phyloP scores from a whole-genome alignment of 805 yeast species.

The Candida maris region DNA sequence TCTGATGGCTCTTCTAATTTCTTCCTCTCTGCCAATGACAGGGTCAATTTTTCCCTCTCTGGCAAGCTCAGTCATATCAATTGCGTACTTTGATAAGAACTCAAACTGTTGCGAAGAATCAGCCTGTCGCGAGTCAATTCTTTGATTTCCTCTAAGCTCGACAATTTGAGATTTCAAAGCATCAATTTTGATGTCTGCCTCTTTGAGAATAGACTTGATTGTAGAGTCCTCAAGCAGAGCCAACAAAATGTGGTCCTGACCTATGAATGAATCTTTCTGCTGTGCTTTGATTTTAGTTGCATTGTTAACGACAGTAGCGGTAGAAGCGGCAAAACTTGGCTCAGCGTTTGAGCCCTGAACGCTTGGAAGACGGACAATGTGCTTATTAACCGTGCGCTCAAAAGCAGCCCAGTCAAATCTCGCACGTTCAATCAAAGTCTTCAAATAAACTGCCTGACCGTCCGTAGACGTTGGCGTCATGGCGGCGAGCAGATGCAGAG shows the following conservation, averaged over 20 bases:
- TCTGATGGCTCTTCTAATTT: conserved; percentile 90
- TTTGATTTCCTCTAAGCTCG: conserved; percentile 81
- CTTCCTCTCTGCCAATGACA: conserved; percentile 98
- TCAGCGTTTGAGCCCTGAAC: conserved; percentile 89
- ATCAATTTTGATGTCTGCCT: conserved; percentile 62
- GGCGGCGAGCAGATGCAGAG: conserved; percentile 90
- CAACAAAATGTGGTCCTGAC: conserved; percentile 88
- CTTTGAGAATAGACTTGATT: conserved; percentile 68
- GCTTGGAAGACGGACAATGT: conserved; percentile 78
- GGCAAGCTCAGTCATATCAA: conserved; percentile 91
- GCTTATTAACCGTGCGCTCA: conserved; percentile 75
- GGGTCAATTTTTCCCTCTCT: conserved; percentile 95
- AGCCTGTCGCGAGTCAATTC: conserved; percentile 91
- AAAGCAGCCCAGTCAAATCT: conserved; percentile 82
- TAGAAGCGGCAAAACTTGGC: conserved; percentile 68
- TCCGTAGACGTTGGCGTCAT: conserved; percentile 65
- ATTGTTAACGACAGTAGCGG: conserved; percentile 67
- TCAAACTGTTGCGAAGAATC: conserved; percentile 85
- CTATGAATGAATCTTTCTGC: conserved; percentile 88
- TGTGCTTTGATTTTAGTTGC: conserved; percentile 77
- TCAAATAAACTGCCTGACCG: conserved; percentile 61
- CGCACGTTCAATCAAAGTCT: conserved; percentile 79
- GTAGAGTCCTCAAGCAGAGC: conserved; percentile 80
- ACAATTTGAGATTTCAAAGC: conserved; percentile 74
- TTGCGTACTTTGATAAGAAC: conserved; percentile 83